A percentile compares a stretch with the other conserved stretches of the same genome.
Evolutionary conservation across 306 rosid genomes (phyloP).

Genomic region (Arachis hypogaea): DNA sequence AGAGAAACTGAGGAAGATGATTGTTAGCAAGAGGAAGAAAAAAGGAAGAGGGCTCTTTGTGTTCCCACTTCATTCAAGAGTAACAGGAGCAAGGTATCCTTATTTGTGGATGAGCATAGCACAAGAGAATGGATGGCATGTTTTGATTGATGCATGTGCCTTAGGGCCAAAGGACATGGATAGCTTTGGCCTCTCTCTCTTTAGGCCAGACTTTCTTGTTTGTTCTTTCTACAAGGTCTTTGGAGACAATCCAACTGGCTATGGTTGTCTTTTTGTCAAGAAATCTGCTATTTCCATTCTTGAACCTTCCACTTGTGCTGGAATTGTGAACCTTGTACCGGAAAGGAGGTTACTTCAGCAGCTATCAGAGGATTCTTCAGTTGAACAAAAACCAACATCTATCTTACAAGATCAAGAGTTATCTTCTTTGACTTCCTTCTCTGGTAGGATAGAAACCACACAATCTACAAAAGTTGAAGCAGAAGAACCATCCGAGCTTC

Average conservation of each 20-base stretch:
- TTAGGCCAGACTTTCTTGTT: constrained; percentile 82
- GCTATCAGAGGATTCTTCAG: constrained; percentile 58
- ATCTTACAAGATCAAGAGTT: constrained; percentile 50
- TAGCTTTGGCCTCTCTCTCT: constrained; percentile 83
- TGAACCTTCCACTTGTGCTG: constrained; percentile 63
- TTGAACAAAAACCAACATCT: constrained; percentile 47
- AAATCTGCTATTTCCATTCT: constrained; percentile 67
- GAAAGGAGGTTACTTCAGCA: constrained; percentile 50
- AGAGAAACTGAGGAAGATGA: constrained; percentile 68
- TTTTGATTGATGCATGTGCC: constrained; percentile 87
- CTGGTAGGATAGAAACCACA: constrained; percentile 55
- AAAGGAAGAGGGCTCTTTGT: constrained; percentile 86
- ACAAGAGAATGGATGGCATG: constrained; percentile 93
- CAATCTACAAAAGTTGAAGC: constrained; percentile 41
- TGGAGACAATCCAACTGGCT: constrained; percentile 92
- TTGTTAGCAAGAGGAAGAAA: constrained; percentile 59
- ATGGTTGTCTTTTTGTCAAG: constrained; percentile 91
- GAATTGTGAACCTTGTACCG: constrained; percentile 83
- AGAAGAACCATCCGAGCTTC: constrained; percentile 46
- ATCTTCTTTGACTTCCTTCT: constrained; percentile 67
- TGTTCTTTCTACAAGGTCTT: constrained; percentile 90
- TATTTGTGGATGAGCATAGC: constrained; percentile 91
- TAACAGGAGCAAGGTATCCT: constrained; percentile 94
- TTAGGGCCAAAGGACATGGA: constrained; percentile 94
- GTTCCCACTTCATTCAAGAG: constrained; percentile 87